Percentiles rank a stretch among this genome's conserved stretches.
These are phyloP conservation scores for Citeromyces nyonsensis DNA, from an alignment of 805 yeast species.

Conservation along the genomic window DNA sequence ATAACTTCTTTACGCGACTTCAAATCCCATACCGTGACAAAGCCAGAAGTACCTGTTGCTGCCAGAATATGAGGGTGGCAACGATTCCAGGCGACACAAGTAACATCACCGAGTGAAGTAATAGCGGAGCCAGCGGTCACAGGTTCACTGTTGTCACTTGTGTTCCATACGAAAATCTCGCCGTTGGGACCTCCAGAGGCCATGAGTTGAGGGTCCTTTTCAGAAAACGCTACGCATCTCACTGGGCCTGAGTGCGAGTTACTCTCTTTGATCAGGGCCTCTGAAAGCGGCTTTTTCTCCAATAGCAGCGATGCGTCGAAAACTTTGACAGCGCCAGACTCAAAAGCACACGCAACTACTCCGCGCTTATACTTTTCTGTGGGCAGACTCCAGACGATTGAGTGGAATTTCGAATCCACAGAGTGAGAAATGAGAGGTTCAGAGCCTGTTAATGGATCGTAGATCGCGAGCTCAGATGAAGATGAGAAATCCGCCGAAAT, in stretches of 20 bases:
- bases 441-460: slow-evolving; percentile 40
- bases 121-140: slow-evolving; percentile 63
- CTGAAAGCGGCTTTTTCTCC: slow-evolving; percentile 21
- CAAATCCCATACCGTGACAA: slow-evolving; percentile 88
- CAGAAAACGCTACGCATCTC: slow-evolving; percentile 63
- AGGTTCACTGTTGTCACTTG: slow-evolving; percentile 38
- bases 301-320: slow-evolving; percentile 52
- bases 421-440: slow-evolving; percentile 27
- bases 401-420: slow-evolving; percentile 53
- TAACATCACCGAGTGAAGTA: slow-evolving; percentile 69
- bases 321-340: slow-evolving; percentile 63
- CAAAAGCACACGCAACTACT: slow-evolving; percentile 78
- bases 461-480: slow-evolving; percentile 61
- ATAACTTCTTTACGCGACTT: slow-evolving; percentile 79
- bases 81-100: slow-evolving; percentile 81
- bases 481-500: slow-evolving; percentile 80
- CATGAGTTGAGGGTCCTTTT: slow-evolving; percentile 51
- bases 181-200: slow-evolving; percentile 86
- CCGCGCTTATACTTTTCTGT: slow-evolving; percentile 31
- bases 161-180: slow-evolving; percentile 85
- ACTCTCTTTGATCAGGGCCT: slow-evolving; percentile 34
- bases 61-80: slow-evolving; percentile 78
- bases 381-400: slow-evolving; percentile 69
- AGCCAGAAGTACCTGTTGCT: slow-evolving; percentile 72
- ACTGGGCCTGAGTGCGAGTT: slow-evolving; percentile 56